These are phyloP conservation scores for Polychytrium aggregatum DNA, from an alignment of 192 early-diverging fungal genomes.

Conservation along the genomic window DNA sequence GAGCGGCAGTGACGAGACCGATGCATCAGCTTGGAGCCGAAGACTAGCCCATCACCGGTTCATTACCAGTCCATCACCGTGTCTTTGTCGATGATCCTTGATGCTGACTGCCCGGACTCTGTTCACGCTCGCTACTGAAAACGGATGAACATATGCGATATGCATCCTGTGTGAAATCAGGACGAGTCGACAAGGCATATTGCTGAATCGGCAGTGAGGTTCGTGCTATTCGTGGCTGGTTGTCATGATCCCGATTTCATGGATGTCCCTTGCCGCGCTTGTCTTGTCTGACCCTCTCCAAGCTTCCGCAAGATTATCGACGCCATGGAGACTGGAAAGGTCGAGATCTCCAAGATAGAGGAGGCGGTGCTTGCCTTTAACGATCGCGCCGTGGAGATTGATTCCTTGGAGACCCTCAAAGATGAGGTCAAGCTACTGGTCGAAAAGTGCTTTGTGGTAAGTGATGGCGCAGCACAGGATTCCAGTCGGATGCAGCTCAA, in stretches of 20 bases:
- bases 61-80: no score
- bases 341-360: not conserved
- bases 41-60: no score
- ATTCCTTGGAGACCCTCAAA: not conserved
- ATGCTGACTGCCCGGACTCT: no score
- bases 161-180: not conserved
- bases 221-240: not conserved
- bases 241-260: not conserved
- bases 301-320: conserved; percentile 3
- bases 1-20: no score
- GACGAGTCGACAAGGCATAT: conserved; percentile 3
- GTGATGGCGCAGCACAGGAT: no score
- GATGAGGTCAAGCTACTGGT: conserved; percentile 3
- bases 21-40: no score
- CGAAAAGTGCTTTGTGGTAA: not conserved
- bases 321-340: not conserved
- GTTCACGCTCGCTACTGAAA: no score
- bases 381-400: conserved; percentile 4
- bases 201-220: conserved; percentile 8
- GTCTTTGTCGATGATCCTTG: no score
- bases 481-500: no score
- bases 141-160: not conserved
- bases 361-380: conserved; percentile 1
- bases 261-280: not conserved
- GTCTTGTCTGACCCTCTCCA: not conserved